phyloP scores from a whole-genome alignment of 768 basidiomycete genomes.

The Vararia minispora region DNA sequence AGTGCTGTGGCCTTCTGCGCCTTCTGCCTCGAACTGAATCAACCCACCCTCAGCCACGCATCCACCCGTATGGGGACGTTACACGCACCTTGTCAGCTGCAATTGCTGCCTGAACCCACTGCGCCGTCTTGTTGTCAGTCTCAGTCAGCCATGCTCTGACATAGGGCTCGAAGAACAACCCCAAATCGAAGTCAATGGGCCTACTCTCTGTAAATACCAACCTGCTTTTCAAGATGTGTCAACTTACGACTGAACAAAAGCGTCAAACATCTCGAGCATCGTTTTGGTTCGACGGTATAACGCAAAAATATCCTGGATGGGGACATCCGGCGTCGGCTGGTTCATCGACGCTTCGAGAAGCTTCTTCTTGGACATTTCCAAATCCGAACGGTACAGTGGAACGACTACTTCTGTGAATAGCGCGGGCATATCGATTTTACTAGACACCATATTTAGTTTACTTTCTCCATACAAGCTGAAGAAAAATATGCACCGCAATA shows the following conservation, averaged over 20 bases:
- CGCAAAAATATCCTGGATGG: constrained; percentile 83
- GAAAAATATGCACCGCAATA: constrained; percentile 53
- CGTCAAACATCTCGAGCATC: constrained; percentile 66
- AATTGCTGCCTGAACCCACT: constrained; percentile 92
- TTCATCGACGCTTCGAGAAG: constrained; percentile 79
- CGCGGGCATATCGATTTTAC: constrained; percentile 61
- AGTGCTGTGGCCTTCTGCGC: constrained; percentile 80
- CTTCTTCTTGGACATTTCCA: constrained; percentile 60
- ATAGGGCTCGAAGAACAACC: constrained; percentile 77
- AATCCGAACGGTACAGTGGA: constrained; percentile 54
- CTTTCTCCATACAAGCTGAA: background rate
- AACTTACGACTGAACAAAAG: constrained; percentile 67
- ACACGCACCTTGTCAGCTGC: constrained; percentile 64
- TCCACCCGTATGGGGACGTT: background rate
- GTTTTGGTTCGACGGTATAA: constrained; percentile 73
- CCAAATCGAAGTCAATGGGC: constrained; percentile 54
- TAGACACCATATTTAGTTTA: background rate
- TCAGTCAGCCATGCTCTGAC: constrained; percentile 83
- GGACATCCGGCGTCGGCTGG: constrained; percentile 77
- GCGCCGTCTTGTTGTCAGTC: constrained; percentile 80
- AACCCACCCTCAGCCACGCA: background rate
- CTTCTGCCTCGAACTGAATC: constrained; percentile 66
- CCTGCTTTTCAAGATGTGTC: constrained; percentile 1
- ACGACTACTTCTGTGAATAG: constrained; percentile 58
- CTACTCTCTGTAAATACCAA: constrained; percentile 26